Evolutionary conservation across 2,329 filamentous ascomycete species (phyloP).

Genomic region (Pestalotiopsis sp.): DNA sequence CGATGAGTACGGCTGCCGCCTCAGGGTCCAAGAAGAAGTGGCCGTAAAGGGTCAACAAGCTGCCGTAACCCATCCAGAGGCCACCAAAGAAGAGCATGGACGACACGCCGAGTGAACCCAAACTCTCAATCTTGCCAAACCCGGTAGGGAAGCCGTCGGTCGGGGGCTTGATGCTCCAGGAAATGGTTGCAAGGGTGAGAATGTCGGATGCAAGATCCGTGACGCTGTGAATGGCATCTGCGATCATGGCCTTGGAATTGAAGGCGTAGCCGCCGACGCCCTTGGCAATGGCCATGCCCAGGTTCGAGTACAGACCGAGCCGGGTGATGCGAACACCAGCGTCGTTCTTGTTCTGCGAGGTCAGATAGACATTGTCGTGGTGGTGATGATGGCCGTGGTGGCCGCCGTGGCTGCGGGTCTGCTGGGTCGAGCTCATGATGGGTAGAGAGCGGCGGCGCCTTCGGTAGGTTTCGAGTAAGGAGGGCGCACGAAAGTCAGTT

Average conservation of each 20-base stretch:
- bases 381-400: slow-evolving; percentile 75
- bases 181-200: slow-evolving; percentile 90
- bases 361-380: slow-evolving; percentile 83
- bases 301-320: slow-evolving; percentile 84
- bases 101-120: slow-evolving; percentile 91
- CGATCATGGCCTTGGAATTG: slow-evolving; percentile 90
- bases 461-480: slow-evolving; percentile 16
- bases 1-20: slow-evolving; percentile 53
- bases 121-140: slow-evolving; percentile 96
- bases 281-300: slow-evolving; percentile 93
- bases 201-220: slow-evolving; percentile 95
- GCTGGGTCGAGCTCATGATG: slow-evolving; percentile 37
- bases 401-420: slow-evolving; percentile 52
- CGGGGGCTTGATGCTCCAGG: slow-evolving; percentile 86
- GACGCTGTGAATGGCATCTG: slow-evolving; percentile 93
- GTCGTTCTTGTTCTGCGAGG: slow-evolving; percentile 83
- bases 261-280: slow-evolving; percentile 91
- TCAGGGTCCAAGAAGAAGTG: slow-evolving; percentile 71
- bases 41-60: slow-evolving; percentile 68
- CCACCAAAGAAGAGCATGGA: slow-evolving; percentile 88
- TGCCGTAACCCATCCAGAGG: slow-evolving; percentile 87
- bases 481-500: not conserved
- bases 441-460: slow-evolving; percentile 23
- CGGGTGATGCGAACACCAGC: slow-evolving; percentile 92
- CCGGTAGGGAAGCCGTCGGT: slow-evolving; percentile 84